Conservation (phyloP, 768 basidiomycete genomes). For the Pulveroboletus sp. region DNA sequence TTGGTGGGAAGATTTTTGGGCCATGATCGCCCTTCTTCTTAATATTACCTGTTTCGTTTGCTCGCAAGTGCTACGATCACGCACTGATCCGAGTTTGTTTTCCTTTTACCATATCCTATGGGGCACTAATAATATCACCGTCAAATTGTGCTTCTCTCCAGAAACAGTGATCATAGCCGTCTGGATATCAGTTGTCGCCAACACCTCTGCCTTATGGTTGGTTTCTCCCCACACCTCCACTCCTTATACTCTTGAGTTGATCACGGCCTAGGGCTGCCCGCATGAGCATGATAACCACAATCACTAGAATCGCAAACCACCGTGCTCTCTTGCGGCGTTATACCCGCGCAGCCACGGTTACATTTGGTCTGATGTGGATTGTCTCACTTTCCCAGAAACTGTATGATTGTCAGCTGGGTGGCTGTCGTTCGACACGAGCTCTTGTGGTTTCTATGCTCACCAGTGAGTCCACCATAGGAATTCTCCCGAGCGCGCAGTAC, state of each 20-base stretch:
- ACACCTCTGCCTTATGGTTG: neutral
- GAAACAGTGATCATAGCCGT: neutral
- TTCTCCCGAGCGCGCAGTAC: neutral
- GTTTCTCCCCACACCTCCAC: neutral
- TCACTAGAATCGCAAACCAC: neutral
- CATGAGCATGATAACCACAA: slow-evolving; percentile 3
- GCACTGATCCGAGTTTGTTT: neutral
- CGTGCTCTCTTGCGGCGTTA: neutral
- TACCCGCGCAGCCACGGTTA: neutral
- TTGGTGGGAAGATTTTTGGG: slow-evolving; percentile 6
- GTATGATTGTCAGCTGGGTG: neutral
- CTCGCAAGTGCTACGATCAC: neutral
- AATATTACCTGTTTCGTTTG: neutral
- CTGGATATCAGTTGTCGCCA: neutral
- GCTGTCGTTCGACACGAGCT: neutral
- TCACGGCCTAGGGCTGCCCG: neutral
- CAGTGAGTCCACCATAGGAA: neutral
- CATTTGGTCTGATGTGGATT: slow-evolving; percentile 2
- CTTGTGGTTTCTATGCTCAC: neutral
- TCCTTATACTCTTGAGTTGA: neutral
- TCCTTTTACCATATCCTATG: neutral
- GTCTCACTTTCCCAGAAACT: neutral
- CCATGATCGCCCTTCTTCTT: neutral
- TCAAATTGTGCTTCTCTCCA: neutral
- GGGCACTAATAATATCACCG: no score